phyloP scores from a whole-genome alignment of 2,329 filamentous ascomycete species.

The Botrytis hyacinthi region DNA sequence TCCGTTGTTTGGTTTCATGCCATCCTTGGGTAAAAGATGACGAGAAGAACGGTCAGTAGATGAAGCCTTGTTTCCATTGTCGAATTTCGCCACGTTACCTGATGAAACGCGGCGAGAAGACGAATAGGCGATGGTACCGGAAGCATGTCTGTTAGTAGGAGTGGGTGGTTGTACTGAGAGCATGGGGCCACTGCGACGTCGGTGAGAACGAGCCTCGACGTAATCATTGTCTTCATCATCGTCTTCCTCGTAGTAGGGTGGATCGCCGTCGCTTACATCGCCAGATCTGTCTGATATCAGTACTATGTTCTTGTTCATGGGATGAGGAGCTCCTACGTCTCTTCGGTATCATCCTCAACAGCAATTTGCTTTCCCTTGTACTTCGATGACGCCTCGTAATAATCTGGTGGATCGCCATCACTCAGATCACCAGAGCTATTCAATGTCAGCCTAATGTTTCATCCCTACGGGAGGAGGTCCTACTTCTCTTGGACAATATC shows the following conservation, averaged over 20 bases:
- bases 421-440: background rate
- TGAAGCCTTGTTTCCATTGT: background rate
- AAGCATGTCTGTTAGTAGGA: background rate
- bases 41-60: background rate
- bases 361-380: background rate
- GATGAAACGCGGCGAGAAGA: background rate
- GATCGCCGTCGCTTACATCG: constrained; percentile 9
- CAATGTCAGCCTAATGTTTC: background rate
- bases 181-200: background rate
- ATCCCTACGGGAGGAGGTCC: background rate
- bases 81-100: background rate
- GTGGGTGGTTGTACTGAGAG: background rate
- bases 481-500: background rate
- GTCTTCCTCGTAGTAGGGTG: background rate
- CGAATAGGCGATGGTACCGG: background rate
- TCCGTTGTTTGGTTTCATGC: background rate
- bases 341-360: background rate
- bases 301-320: background rate
- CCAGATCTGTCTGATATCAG: background rate
- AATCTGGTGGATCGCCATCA: background rate
- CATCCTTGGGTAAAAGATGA: background rate
- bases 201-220: background rate
- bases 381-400: background rate
- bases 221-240: background rate
- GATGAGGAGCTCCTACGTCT: background rate